A percentile compares a stretch with the other conserved stretches of the same genome.
These are phyloP conservation scores for Ramaria sp. DNA, from an alignment of 768 basidiomycete species.

Conservation along the genomic window DNA sequence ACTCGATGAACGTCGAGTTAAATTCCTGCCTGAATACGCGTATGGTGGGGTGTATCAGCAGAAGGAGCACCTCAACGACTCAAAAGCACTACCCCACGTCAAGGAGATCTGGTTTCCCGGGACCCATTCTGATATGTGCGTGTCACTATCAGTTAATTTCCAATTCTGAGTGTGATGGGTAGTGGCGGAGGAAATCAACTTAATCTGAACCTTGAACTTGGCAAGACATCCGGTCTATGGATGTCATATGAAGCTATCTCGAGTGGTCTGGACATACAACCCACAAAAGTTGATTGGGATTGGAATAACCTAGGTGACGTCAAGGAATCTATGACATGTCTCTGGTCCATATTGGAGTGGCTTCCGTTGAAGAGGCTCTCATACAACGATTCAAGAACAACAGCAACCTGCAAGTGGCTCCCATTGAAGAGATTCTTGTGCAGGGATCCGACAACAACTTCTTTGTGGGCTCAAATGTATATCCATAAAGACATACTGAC, in stretches of 20 bases:
- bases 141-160: background rate
- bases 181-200: conserved; percentile 16
- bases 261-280: conserved; percentile 17
- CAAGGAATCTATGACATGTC: background rate
- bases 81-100: conserved; percentile 10
- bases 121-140: conserved; percentile 28
- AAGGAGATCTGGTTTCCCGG: conserved; percentile 36
- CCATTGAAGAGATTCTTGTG: background rate
- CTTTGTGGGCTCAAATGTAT: background rate
- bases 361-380: background rate
- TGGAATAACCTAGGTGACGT: background rate
- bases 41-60: conserved; percentile 9
- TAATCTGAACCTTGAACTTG: conserved; percentile 6
- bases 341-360: background rate
- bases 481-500: background rate
- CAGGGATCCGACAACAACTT: background rate
- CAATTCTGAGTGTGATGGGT: background rate
- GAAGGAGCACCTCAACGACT: too few relatives aligned
- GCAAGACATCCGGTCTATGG: conserved; percentile 19
- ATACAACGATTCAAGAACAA: background rate
- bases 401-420: too few relatives aligned
- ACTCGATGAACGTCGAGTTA: conserved; percentile 35
- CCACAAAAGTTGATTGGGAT: conserved; percentile 4
- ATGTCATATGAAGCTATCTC: conserved; percentile 22
- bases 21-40: conserved; percentile 34